These are phyloP conservation scores for Atkinsonella texensis DNA, from an alignment of 2,329 filamentous ascomycete species.

Conservation along the genomic window DNA sequence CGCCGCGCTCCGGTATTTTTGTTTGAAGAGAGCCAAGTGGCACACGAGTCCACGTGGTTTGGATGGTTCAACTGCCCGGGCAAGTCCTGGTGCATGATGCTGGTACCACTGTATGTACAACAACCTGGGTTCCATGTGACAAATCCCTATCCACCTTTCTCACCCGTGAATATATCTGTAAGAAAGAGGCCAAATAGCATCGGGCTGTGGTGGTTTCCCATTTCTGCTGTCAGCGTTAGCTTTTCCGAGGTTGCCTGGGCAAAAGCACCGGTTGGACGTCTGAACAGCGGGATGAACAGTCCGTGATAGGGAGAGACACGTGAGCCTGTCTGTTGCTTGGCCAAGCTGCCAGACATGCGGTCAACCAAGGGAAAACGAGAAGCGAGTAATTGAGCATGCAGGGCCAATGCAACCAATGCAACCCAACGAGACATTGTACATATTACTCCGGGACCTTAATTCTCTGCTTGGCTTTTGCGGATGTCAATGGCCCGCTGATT, in stretches of 20 bases:
- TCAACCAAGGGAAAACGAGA: not conserved
- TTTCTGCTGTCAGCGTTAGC: not conserved
- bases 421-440: not conserved
- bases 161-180: not conserved
- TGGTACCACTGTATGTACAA: conserved; percentile 1
- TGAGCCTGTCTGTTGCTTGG: not conserved
- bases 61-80: not conserved
- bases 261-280: not conserved
- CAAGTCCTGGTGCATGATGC: not conserved
- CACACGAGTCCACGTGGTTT: conserved; percentile 4
- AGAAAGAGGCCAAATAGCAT: not conserved
- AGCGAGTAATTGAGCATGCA: not conserved
- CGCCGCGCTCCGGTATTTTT: not conserved
- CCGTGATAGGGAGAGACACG: not conserved
- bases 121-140: conserved; percentile 51
- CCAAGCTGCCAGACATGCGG: not conserved
- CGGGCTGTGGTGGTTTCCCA: too few relatives aligned
- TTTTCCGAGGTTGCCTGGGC: not conserved
- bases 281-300: not conserved
- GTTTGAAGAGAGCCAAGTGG: not conserved
- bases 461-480: not conserved
- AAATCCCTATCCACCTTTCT: conserved; percentile 31
- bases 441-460: not conserved
- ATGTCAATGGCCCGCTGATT: not conserved
- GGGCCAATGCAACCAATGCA: not conserved